Percentiles rank a stretch among this genome's conserved stretches.
Evolutionary conservation across 345 rosid species (phyloP).

Genomic region (Hypericum androsaemum): DNA sequence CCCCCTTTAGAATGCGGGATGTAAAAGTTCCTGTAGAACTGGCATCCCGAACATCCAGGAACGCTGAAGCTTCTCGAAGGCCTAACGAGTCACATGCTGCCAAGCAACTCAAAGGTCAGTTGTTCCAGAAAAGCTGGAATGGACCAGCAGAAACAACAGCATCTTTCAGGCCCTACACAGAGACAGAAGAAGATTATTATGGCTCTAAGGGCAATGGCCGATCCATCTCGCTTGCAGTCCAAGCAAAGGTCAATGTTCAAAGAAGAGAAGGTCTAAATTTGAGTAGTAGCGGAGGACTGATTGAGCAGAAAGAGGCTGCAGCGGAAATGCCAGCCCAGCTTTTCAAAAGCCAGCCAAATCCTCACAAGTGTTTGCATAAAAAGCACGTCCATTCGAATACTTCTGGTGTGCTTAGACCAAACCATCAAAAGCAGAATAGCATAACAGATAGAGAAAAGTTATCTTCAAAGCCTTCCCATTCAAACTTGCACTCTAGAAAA

Average conservation of each 20-base stretch:
- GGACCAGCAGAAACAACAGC: slow-evolving; percentile 32
- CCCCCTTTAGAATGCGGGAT: slow-evolving; percentile 31
- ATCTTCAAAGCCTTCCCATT: slow-evolving; percentile 27
- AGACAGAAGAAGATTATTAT: slow-evolving; percentile 40
- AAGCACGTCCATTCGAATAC: slow-evolving; percentile 28
- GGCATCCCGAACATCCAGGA: slow-evolving; percentile 32
- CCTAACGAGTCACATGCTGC: slow-evolving; percentile 45
- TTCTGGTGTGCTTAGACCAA: slow-evolving; percentile 68
- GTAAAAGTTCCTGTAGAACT: slow-evolving; percentile 41
- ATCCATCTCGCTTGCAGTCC: slow-evolving; percentile 78
- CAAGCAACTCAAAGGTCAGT: slow-evolving; percentile 51
- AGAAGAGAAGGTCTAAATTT: slow-evolving; percentile 52
- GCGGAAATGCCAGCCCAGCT: slow-evolving; percentile 45
- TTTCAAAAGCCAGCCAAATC: slow-evolving; percentile 45
- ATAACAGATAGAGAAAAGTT: slow-evolving; percentile 33
- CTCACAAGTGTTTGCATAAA: slow-evolving; percentile 43
- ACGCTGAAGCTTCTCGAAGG: slow-evolving; percentile 36
- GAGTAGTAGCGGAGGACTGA: slow-evolving; percentile 24
- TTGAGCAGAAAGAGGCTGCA: slow-evolving; percentile 36
- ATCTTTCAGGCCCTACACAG: slow-evolving; percentile 25
- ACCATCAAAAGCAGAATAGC: slow-evolving; percentile 82
- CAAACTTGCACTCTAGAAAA: slow-evolving; percentile 37
- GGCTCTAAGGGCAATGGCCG: slow-evolving; percentile 43
- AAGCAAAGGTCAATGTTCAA: slow-evolving; percentile 77
- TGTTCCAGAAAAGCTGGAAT: slow-evolving; percentile 60